Evolutionary conservation across 306 rosid species (phyloP).

Genomic region (Quercus cerris): DNA sequence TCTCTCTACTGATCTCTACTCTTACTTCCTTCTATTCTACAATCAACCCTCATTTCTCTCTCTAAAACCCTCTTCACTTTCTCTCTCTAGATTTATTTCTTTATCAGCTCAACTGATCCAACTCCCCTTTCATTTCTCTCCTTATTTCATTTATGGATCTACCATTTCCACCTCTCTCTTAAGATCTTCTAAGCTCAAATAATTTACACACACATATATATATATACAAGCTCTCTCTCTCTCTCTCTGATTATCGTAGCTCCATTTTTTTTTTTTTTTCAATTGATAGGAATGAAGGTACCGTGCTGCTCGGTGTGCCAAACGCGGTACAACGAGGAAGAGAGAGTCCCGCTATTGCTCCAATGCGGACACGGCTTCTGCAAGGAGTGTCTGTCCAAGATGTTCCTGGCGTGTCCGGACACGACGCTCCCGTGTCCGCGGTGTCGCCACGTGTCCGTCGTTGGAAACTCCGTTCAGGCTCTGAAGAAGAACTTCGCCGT

Average conservation of each 20-base stretch:
- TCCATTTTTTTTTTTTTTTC: no score
- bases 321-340: conserved; percentile 96
- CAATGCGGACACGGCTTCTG: conserved; percentile 99
- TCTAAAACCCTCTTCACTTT: conserved; percentile 15
- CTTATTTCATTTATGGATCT: conserved; percentile 51
- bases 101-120: conserved; percentile 34
- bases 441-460: conserved; percentile 85
- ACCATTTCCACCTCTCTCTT: conserved; percentile 19
- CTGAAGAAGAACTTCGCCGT: conserved; percentile 89
- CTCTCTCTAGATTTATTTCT: conserved; percentile 45
- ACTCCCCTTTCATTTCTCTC: conserved; percentile 16
- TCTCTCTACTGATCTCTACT: background rate
- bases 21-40: background rate
- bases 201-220: conserved; percentile 1
- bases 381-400: conserved; percentile 75
- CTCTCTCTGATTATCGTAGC: no score
- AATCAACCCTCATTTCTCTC: conserved; percentile 15
- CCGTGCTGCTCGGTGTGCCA: conserved; percentile 97
- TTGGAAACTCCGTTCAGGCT: conserved; percentile 87
- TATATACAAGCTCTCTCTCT: no score
- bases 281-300: conserved; percentile 53
- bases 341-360: conserved; percentile 90
- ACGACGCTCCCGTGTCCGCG: conserved; percentile 75
- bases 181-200: conserved; percentile 31
- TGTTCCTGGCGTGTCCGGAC: conserved; percentile 74